Evolutionary conservation across 768 basidiomycete genomes (phyloP), one percentile per base, ranked within the genome.

Genomic region (Leccinum boreale): DNA sequence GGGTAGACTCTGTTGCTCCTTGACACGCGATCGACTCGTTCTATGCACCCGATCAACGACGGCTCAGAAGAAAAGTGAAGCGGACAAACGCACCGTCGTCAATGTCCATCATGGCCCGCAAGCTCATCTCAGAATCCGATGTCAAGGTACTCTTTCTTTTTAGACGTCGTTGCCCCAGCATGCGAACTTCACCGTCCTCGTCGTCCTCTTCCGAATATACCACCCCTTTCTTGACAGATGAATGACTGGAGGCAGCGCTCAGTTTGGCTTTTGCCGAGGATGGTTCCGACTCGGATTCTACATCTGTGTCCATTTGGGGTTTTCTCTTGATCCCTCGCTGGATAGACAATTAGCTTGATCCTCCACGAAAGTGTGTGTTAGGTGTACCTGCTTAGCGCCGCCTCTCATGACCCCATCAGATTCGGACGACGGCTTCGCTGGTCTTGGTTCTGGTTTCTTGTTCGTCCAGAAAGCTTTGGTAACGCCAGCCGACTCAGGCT

Each of bases 71-170:
- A 0, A 19, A 44, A 44, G 10, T 24, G 9, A 28, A 46, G n/a
- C 19, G 73, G 39, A 65, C 75, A 73, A 47, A 65, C 75, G 15
- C 59, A 87, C 89, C 83, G 64, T 90, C 89, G 56, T 89, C 88
- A 54, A 90, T 79, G 52, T 91, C 89, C 88, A 90, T 89, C 77
- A 90, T 80, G 10, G 81, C 86, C n/a, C 70, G 69, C 50, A 80
- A 50, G 46, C 79, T 81, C 60, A 57, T 67, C 62, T 73, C 81
- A 15, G 77, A 74, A 57, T 84, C 81, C 9, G 75, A 76, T 69
- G 62, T 77, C 70, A 70, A 52, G 59, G 57, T 67, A 47, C 73
- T 63, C 65, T 77, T 78, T 52, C 75, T 67, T 24, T 64, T 65
- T 45, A 46, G 70, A 44, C 65, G 72, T 63, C 35, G 68, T 58